Conservation (phyloP, 192 early-diverging fungal genomes). For the Linnemannia exigua region DNA sequence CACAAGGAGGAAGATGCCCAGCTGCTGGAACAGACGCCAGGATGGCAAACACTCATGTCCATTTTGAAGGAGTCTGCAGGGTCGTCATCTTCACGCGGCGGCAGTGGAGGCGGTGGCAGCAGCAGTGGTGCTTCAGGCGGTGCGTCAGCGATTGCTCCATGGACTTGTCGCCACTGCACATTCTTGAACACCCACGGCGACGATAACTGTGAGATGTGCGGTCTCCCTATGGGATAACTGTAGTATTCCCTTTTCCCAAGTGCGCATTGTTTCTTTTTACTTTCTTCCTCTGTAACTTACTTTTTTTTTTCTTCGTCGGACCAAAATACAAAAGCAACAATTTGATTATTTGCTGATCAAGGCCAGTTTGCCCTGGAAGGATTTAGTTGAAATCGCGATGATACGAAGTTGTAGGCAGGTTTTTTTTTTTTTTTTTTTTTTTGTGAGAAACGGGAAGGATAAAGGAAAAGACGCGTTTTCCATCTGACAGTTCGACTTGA, state of each 20-base stretch:
- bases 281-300: not conserved
- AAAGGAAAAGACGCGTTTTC: not conserved
- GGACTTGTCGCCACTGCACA: constrained; percentile 86
- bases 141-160: constrained; percentile 48
- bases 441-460: too few species aligned
- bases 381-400: too few species aligned
- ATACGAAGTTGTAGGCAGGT: too few species aligned
- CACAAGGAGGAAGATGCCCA: constrained; percentile 44
- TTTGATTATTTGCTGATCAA: too few species aligned
- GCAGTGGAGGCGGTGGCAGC: constrained; percentile 8
- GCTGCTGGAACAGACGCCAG: constrained; percentile 59
- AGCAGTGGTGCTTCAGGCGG: constrained; percentile 27
- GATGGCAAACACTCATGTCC: constrained; percentile 82
- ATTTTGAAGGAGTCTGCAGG: constrained; percentile 68
- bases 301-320: not conserved
- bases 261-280: not conserved
- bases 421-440: too few species aligned
- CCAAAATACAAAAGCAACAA: not conserved
- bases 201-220: constrained; percentile 87
- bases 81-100: constrained; percentile 8
- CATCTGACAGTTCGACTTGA: too few species aligned
- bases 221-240: constrained; percentile 71
- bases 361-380: too few species aligned
- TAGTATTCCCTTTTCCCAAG: not conserved
- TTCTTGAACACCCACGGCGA: constrained; percentile 74